These are phyloP conservation scores for Orbilia blumenaviensis DNA, from an alignment of 2,329 filamentous ascomycete genomes.

Conservation along the genomic window DNA sequence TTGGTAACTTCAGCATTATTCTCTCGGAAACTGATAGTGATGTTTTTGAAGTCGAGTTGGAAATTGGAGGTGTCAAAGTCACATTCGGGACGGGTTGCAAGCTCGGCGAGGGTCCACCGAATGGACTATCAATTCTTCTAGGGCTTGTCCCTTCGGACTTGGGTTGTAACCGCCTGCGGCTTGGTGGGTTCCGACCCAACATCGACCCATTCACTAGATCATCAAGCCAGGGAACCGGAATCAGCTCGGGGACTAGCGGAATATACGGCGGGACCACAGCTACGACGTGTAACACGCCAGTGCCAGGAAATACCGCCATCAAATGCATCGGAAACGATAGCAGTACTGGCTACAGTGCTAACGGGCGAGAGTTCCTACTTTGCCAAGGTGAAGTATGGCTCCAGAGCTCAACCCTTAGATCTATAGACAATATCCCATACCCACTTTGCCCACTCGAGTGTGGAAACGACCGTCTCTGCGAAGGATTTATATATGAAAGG, in stretches of 20 bases:
- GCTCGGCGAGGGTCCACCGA: neutral
- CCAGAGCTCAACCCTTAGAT: neutral
- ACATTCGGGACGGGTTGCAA: neutral
- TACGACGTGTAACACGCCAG: neutral
- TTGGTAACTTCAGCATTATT: neutral
- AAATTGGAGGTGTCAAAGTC: neutral
- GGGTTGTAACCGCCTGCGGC: neutral
- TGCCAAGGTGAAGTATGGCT: conserved; percentile 1
- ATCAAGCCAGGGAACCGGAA: neutral
- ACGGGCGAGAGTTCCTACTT: conserved; percentile 2
- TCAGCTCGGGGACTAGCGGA: neutral
- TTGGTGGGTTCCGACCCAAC: neutral
- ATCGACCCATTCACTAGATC: neutral
- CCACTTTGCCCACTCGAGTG: neutral
- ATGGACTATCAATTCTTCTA: neutral
- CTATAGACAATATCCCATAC: neutral
- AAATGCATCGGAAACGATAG: neutral
- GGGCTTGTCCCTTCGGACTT: neutral
- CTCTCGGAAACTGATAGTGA: neutral
- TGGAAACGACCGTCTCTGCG: neutral
- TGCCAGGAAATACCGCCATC: neutral
- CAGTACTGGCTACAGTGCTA: neutral
- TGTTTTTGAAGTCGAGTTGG: neutral
- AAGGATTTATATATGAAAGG: neutral
- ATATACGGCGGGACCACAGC: neutral